These are phyloP conservation scores for Lichtheimia hyalospora DNA, from an alignment of 371 early-diverging fungal genomes.

Conservation along the genomic window DNA sequence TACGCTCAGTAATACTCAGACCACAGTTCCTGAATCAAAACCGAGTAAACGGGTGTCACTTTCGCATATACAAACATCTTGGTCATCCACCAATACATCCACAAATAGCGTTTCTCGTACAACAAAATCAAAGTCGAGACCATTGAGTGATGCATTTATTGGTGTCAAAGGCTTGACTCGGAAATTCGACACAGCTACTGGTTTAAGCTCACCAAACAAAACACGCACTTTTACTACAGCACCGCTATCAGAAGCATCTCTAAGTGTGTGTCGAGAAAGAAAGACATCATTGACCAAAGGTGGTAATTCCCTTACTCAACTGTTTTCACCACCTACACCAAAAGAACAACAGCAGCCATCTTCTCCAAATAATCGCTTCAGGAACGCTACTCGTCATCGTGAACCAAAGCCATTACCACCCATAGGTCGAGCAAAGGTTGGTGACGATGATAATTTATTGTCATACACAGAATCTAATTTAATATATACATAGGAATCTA, in stretches of 20 bases:
- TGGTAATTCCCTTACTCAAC: not conserved
- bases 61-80: not conserved
- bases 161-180: constrained; percentile 9
- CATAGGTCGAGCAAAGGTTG: not conserved
- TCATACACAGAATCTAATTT: too few species aligned
- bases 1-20: not conserved
- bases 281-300: not conserved
- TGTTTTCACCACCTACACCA: not conserved
- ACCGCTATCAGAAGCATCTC: not conserved
- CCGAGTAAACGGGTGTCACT: constrained; percentile 6
- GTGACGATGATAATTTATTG: too few species aligned
- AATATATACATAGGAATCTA: too few species aligned
- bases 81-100: not conserved
- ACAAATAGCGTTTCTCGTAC: not conserved
- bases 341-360: not conserved
- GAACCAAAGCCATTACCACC: constrained; percentile 6
- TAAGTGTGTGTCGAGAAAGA: constrained; percentile 7
- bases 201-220: not conserved
- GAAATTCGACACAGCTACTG: not conserved
- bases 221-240: not conserved
- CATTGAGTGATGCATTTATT: constrained; percentile 9
- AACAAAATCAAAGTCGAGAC: constrained; percentile 2
- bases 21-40: not conserved
- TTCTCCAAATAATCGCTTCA: not conserved
- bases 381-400: not conserved